phyloP scores from a whole-genome alignment of 305 asterid species.

The Fraxinus paxiana region DNA sequence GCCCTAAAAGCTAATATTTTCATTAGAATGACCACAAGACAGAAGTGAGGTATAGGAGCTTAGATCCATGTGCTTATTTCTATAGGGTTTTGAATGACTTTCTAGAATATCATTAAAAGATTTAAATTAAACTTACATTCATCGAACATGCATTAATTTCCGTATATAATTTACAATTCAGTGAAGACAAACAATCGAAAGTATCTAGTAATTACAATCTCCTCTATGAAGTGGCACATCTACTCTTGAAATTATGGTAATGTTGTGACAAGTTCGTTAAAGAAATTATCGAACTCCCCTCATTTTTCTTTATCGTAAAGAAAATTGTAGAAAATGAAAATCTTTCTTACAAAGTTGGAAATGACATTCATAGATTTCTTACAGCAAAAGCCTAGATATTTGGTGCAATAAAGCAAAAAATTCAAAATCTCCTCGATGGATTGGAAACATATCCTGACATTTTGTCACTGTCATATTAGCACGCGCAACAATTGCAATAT shows the following conservation, averaged over 20 bases:
- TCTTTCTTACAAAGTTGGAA: neutral
- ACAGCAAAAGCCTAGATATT: slow-evolving; percentile 9
- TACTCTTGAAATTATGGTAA: neutral
- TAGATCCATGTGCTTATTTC: neutral
- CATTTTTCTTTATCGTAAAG: neutral
- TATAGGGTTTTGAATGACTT: neutral
- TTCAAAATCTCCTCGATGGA: neutral
- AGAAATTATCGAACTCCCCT: neutral
- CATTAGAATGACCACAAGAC: neutral
- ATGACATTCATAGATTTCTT: slow-evolving; percentile 17
- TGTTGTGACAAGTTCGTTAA: neutral
- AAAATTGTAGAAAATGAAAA: neutral
- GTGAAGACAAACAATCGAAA: neutral
- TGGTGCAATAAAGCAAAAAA: slow-evolving; percentile 14
- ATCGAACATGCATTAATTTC: neutral
- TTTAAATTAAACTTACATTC: neutral
- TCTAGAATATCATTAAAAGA: neutral
- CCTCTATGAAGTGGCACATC: neutral
- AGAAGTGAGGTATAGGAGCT: neutral
- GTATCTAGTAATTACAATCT: neutral
- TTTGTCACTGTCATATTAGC: slow-evolving; percentile 21
- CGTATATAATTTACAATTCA: neutral
- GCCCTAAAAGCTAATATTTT: neutral
- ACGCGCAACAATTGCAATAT: slow-evolving; percentile 18
- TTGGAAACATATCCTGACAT: slow-evolving; percentile 10